These are phyloP conservation scores for Blumeria hordei DNA, from an alignment of 2,329 filamentous ascomycete species.

Conservation along the genomic window DNA sequence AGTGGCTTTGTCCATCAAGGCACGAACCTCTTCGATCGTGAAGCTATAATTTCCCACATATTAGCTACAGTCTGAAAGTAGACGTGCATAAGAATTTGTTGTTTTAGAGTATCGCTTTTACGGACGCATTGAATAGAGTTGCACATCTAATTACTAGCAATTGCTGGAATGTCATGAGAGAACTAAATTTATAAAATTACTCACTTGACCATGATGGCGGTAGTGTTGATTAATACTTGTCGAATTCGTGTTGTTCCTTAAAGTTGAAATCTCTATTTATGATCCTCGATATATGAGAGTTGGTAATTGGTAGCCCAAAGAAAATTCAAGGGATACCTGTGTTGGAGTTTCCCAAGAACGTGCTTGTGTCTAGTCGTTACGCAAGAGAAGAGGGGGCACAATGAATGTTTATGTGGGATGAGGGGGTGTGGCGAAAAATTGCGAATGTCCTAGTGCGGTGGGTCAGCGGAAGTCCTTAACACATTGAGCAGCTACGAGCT, in stretches of 20 bases:
- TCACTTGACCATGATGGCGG: conserved; percentile 99
- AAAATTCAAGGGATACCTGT: too few species aligned
- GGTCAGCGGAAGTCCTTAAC: too few species aligned
- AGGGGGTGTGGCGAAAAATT: too few species aligned
- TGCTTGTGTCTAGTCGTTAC: too few species aligned
- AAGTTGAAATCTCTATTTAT: not conserved
- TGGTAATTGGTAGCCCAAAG: too few species aligned
- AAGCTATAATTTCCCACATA: conserved; percentile 29
- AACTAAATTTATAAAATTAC: conserved; percentile 20
- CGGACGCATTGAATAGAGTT: not conserved
- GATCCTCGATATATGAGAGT: too few species aligned
- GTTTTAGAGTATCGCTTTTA: conserved; percentile 4
- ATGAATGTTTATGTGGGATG: too few species aligned
- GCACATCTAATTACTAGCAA: not conserved
- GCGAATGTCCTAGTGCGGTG: too few species aligned
- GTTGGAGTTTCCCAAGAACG: too few species aligned
- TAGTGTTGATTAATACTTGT: not conserved
- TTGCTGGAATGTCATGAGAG: not conserved
- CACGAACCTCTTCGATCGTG: conserved; percentile 84
- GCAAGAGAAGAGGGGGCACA: too few species aligned
- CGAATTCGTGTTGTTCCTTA: not conserved
- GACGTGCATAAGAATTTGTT: conserved; percentile 12
- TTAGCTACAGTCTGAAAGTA: conserved; percentile 21
- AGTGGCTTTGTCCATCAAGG: conserved; percentile 54
- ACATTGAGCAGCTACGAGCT: too few species aligned